Conservation (phyloP, 73 alveolate genomes). For the Symbiodinium pilosum region DNA sequence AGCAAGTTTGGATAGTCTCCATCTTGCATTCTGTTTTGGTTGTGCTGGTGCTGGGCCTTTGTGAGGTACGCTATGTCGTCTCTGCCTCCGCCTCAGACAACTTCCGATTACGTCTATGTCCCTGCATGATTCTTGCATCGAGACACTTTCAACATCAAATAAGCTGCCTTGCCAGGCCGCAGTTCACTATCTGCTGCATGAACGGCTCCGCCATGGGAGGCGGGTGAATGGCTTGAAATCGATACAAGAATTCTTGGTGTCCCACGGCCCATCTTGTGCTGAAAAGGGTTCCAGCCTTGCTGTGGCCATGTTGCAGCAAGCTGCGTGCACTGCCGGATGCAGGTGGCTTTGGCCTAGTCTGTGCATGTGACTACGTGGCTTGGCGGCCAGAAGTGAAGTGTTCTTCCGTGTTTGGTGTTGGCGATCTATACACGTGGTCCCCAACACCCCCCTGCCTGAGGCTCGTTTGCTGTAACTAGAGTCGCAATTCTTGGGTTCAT, state of each 20-base stretch:
- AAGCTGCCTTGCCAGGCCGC: background rate
- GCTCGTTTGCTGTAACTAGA: no score
- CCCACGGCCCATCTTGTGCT: no score
- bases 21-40: background rate
- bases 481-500: no score
- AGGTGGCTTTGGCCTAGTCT: constrained; percentile 77
- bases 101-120: no score
- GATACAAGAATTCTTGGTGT: no score
- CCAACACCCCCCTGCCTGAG: no score
- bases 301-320: background rate
- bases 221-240: background rate
- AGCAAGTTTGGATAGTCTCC: no score
- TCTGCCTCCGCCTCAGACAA: constrained; percentile 15
- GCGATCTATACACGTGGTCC: no score
- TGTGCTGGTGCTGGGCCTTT: background rate
- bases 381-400: background rate
- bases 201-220: constrained; percentile 92
- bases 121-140: no score
- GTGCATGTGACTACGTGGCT: constrained; percentile 63
- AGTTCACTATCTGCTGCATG: constrained; percentile 88
- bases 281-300: no score
- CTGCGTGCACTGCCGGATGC: background rate
- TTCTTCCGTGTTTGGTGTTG: no score
- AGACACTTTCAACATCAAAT: no score
- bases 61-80: constrained; percentile 61